Evolutionary conservation across 2,329 filamentous ascomycete genomes (phyloP).

Genomic region (Claviceps digitariae): DNA sequence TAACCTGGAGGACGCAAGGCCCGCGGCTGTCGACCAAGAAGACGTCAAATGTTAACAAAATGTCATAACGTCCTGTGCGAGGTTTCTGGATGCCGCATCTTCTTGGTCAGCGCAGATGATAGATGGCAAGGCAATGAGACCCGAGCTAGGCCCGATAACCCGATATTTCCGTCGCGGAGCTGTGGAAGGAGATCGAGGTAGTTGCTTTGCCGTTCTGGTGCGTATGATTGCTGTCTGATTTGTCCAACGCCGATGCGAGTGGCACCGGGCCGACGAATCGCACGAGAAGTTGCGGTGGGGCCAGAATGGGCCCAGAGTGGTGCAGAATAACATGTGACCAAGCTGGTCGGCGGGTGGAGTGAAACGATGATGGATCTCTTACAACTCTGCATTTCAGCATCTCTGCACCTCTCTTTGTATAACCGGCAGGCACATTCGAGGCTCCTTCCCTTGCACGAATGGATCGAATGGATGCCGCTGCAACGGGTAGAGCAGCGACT

Average conservation of each 20-base stretch:
- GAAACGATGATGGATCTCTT: neutral
- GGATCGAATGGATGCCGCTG: neutral
- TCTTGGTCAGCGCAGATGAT: neutral
- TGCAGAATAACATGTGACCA: neutral
- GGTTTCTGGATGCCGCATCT: neutral
- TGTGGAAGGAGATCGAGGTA: neutral
- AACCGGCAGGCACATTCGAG: no score
- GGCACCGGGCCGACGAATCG: neutral
- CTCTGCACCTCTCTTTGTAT: no score
- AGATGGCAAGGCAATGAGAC: neutral
- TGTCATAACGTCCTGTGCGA: no score
- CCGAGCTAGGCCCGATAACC: constrained; percentile 1
- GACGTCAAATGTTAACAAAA: neutral
- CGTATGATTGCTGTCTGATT: neutral
- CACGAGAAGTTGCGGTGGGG: neutral
- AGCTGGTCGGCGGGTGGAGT: neutral
- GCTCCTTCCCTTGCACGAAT: neutral
- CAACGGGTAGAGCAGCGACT: neutral
- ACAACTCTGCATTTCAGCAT: no score
- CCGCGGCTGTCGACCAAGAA: neutral
- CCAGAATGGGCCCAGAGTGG: neutral
- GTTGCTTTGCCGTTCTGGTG: no score
- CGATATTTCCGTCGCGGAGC: neutral
- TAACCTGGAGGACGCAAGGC: neutral
- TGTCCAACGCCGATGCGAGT: neutral